Evolutionary conservation across 805 yeast species (phyloP).

Genomic region (Candida adriatica): DNA sequence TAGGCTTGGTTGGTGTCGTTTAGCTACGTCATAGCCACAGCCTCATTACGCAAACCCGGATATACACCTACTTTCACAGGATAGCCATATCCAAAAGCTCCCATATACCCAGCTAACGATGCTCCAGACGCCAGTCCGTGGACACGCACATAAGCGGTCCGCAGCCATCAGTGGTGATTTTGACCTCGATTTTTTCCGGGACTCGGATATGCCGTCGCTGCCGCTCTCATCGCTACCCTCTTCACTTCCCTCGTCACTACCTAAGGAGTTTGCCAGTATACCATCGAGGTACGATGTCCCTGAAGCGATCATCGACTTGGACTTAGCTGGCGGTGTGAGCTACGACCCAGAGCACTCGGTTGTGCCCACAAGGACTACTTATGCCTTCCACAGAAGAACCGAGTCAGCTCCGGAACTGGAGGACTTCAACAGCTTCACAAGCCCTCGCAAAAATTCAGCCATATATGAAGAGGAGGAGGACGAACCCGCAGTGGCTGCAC

Average conservation of each 20-base stretch:
- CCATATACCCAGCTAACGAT: constrained; percentile 1
- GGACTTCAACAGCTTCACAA: constrained; percentile 22
- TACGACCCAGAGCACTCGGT: constrained; percentile 22
- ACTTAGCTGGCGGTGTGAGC: constrained; percentile 39
- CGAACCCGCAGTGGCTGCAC: too few species aligned
- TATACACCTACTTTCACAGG: too few species aligned
- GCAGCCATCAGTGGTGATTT: constrained; percentile 88
- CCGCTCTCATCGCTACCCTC: constrained; percentile 6
- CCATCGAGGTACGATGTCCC: constrained; percentile 31
- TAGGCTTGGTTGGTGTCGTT: too few species aligned
- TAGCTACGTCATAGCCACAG: too few species aligned
- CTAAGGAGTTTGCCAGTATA: constrained; percentile 12
- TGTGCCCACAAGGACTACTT: constrained; percentile 23
- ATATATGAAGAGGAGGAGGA: constrained; percentile 29
- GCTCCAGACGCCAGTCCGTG: constrained; percentile 28
- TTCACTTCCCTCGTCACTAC: too few species aligned
- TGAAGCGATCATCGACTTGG: constrained; percentile 51
- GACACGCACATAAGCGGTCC: constrained; percentile 78
- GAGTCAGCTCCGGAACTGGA: constrained; percentile 52
- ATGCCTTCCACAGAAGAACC: constrained; percentile 39
- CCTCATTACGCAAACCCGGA: too few species aligned
- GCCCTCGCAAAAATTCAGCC: constrained; percentile 22
- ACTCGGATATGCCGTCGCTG: constrained; percentile 3
- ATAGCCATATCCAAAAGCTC: too few species aligned
- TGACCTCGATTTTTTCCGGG: constrained; percentile 32